These are phyloP conservation scores for Phytopythium delawarense DNA, from an alignment of 352 stramenopile genomes.

Conservation along the genomic window DNA sequence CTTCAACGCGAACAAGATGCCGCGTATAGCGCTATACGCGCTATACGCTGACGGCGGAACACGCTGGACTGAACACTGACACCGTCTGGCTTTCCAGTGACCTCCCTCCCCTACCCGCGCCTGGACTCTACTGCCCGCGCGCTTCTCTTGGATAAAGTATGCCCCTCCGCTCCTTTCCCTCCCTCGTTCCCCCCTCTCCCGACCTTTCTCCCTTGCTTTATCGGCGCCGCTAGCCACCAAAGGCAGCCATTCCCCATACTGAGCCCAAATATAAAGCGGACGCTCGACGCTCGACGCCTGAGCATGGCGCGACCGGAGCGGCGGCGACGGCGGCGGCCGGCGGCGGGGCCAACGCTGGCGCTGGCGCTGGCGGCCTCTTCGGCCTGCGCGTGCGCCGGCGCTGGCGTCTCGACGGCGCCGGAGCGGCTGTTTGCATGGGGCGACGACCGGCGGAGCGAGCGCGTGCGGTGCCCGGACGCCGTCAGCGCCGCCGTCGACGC, in stretches of 20 bases:
- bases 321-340: not conserved
- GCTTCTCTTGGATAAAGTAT: not conserved
- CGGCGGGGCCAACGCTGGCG: not conserved
- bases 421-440: not conserved
- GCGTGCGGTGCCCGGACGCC: not conserved
- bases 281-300: not conserved
- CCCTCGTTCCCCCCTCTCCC: not conserved
- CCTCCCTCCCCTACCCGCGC: not conserved
- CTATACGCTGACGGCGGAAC: not conserved
- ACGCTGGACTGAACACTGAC: not conserved
- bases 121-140: not conserved
- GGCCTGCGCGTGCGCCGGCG: not conserved
- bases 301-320: not conserved
- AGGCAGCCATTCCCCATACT: slow-evolving; percentile 3
- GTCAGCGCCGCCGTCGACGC: not conserved
- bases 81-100: slow-evolving; percentile 1
- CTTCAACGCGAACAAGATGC: not conserved
- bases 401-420: too few relatives aligned
- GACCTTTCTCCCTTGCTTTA: not conserved
- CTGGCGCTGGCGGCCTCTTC: not conserved
- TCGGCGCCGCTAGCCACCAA: not conserved
- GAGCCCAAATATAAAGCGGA: not conserved
- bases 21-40: not conserved
- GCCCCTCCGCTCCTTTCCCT: not conserved
- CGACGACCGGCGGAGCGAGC: slow-evolving; percentile 5